phyloP scores from a whole-genome alignment of 305 asterid genomes.

The Solanum hybrid region DNA sequence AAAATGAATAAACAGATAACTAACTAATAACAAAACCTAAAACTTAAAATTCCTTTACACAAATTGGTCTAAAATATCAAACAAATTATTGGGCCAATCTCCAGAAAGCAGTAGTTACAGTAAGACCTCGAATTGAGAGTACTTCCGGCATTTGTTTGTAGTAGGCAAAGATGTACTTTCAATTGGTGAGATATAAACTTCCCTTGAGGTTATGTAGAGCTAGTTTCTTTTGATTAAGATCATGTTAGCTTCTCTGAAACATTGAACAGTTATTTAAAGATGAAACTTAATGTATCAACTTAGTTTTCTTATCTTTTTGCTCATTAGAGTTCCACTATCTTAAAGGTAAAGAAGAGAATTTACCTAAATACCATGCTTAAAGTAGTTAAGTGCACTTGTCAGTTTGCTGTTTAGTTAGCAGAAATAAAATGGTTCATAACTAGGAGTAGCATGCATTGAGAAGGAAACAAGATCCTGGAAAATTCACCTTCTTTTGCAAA shows the following conservation, averaged over 20 bases:
- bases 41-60: not conserved
- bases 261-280: not conserved
- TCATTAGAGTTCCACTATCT: not conserved
- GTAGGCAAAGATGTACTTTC: not conserved
- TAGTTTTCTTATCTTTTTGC: not conserved
- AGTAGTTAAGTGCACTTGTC: not conserved
- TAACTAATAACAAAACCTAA: not conserved
- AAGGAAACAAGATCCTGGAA: not conserved
- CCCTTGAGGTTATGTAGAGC: not conserved
- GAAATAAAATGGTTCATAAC: not conserved
- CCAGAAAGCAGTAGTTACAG: not conserved
- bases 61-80: not conserved
- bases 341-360: not conserved
- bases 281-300: not conserved
- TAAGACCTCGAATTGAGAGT: not conserved
- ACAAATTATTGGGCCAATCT: not conserved
- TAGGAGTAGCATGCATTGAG: not conserved
- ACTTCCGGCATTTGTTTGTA: not conserved
- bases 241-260: not conserved
- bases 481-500: constrained; percentile 62
- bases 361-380: not conserved
- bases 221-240: not conserved
- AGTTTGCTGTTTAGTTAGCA: not conserved
- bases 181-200: not conserved
- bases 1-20: not conserved